These are phyloP conservation scores for Vararia minispora DNA, from an alignment of 768 basidiomycete species.

Conservation along the genomic window DNA sequence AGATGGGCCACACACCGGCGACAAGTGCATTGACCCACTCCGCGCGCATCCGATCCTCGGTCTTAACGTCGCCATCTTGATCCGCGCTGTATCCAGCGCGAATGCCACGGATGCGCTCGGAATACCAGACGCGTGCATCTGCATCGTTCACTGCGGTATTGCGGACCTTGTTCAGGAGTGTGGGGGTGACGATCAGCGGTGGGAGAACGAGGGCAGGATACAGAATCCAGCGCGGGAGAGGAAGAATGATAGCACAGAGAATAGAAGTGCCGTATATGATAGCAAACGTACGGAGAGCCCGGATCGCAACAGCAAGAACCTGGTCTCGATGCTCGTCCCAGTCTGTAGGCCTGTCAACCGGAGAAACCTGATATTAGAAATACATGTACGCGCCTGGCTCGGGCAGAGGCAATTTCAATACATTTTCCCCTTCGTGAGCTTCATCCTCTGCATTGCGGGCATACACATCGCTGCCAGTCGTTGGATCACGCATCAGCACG, in stretches of 20 bases:
- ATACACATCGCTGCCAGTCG: slow-evolving; percentile 35
- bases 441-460: slow-evolving; percentile 33
- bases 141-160: slow-evolving; percentile 17
- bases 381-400: slow-evolving; percentile 18
- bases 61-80: slow-evolving; percentile 17
- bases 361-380: background rate
- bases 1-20: slow-evolving; percentile 56
- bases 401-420: slow-evolving; percentile 19
- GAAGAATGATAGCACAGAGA: slow-evolving; percentile 7
- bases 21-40: slow-evolving; percentile 65
- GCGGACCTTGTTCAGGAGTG: slow-evolving; percentile 16
- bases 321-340: slow-evolving; percentile 17
- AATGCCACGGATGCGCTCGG: slow-evolving; percentile 22
- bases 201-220: slow-evolving; percentile 8
- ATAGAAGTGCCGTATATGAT: slow-evolving; percentile 13
- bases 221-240: background rate
- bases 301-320: slow-evolving; percentile 12
- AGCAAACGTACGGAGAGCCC: slow-evolving; percentile 14
- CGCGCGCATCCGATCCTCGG: slow-evolving; percentile 22
- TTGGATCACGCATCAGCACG: slow-evolving; percentile 34
- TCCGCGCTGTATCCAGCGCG: slow-evolving; percentile 19
- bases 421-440: slow-evolving; percentile 19
- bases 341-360: slow-evolving; percentile 11
- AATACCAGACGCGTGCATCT: slow-evolving; percentile 22
- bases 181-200: slow-evolving; percentile 16